These are phyloP conservation scores for Dentipellis fragilis DNA, from an alignment of 768 basidiomycete species.

Conservation along the genomic window DNA sequence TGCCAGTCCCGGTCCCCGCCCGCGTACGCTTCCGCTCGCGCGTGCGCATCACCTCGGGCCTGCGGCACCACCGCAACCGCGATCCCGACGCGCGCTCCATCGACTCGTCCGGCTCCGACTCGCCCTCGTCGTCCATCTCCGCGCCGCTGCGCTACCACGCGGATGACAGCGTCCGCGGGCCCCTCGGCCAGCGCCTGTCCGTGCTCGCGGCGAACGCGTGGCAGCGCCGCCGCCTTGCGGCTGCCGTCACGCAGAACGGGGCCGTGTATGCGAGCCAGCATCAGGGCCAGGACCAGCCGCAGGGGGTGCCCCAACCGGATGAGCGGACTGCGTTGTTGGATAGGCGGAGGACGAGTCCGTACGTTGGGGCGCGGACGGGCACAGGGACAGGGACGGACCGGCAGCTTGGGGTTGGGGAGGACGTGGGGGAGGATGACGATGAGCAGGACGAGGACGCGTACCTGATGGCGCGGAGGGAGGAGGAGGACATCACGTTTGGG, in stretches of 20 bases:
- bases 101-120: conserved; percentile 13
- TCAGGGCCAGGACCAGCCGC: neutral
- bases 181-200: conserved; percentile 49
- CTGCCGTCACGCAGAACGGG: neutral
- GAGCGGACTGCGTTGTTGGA: conserved; percentile 7
- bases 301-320: neutral
- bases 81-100: neutral
- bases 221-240: conserved; percentile 6
- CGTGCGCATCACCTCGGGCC: conserved; percentile 68
- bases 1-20: conserved; percentile 12
- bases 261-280: neutral
- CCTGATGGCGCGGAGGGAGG: conserved; percentile 27
- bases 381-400: neutral
- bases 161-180: conserved; percentile 46
- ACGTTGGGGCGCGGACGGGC: conserved; percentile 6
- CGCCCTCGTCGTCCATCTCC: conserved; percentile 70
- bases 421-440: conserved; percentile 14
- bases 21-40: conserved; percentile 63
- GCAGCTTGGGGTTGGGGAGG: conserved; percentile 5
- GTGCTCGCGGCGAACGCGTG: conserved; percentile 16
- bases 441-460: conserved; percentile 17
- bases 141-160: conserved; percentile 56
- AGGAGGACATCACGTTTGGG: conserved; percentile 51
- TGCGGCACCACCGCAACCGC: conserved; percentile 33
- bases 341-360: conserved; percentile 8